Evolutionary conservation across 108 stramenopile species (phyloP), one percentile per base, ranked within the genome.

Genomic region (Pseudonitzschia pungens): DNA sequence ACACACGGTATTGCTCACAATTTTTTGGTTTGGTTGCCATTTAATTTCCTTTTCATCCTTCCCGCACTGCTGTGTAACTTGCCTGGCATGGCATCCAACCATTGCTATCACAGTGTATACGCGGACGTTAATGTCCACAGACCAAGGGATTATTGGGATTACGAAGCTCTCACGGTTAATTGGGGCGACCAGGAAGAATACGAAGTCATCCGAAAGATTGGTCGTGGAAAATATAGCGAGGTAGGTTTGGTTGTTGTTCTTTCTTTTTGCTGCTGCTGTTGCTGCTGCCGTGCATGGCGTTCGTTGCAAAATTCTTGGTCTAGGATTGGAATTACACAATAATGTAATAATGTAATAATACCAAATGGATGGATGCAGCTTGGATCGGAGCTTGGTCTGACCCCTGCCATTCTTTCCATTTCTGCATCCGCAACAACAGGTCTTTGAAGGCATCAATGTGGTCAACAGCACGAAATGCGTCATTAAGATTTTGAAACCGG

Each of bases 111-210:
- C 78, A 94, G 99, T 76, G 99, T 98, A 24, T 99, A 99, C 80
- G 92, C 99, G 29, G 98, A 99, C 83, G 98, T 98, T 45, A 99
- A 99, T 74, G 96, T 97, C 65, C 95, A 95, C 72, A 93, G 99
- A 42, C 97, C 98, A 22, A 87, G 95, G 26, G 96, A 96, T 65
- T 99, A 99, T 83, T 99, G 99, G 99, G 99, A 99, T 85, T 99
- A 99, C 73, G 99, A 99, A 79, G 92, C 91, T 69, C 85, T 99
- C 14, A 93, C 94, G 48, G 97, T 99, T 43, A 96, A 95, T 72
- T 99, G 99, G 99, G 99, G 99, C 48, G 96, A 98, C 73, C 98
- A 98, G 79, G 98, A 98, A 65, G 97, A 98, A 71, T 99, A 99
- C 76, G 98, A 99, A 87, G 97, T 99, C 24, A 90, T 98, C 42